Evolutionary conservation across 2,329 filamentous ascomycete species (phyloP).

Genomic region (Aspergillus intermedius): DNA sequence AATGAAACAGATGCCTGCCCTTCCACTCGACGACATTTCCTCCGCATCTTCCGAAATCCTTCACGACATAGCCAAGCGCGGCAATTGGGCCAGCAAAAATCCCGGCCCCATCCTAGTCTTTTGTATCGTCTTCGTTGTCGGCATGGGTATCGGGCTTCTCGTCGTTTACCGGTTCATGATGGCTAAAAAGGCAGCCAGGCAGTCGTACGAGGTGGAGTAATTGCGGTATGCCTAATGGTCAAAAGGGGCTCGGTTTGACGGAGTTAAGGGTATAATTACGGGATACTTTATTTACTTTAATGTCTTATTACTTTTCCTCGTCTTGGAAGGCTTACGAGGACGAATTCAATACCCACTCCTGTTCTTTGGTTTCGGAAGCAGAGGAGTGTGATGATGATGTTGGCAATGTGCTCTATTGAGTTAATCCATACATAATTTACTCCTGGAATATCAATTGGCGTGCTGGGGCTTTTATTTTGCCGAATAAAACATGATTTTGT

Average conservation of each 20-base stretch:
- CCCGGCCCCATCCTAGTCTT: slow-evolving; percentile 59
- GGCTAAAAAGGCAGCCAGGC: slow-evolving; percentile 21
- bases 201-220: slow-evolving; percentile 10
- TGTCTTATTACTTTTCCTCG: neutral
- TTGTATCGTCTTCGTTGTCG: slow-evolving; percentile 54
- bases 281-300: neutral
- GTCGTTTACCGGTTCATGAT: slow-evolving; percentile 44
- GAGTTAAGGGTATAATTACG: neutral
- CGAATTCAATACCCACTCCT: neutral
- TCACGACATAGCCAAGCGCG: slow-evolving; percentile 30
- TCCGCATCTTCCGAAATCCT: slow-evolving; percentile 3
- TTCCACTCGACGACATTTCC: slow-evolving; percentile 4
- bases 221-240: neutral
- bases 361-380: neutral
- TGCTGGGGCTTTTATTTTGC: neutral
- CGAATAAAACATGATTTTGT: too few species aligned
- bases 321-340: neutral
- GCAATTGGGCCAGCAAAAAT: slow-evolving; percentile 53
- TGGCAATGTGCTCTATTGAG: neutral
- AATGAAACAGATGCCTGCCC: slow-evolving; percentile 18
- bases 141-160: slow-evolving; percentile 44
- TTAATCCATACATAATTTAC: neutral
- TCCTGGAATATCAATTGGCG: neutral
- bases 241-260: neutral
- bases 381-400: neutral